Percentiles rank a stretch among this genome's conserved stretches.
phyloP scores from a whole-genome alignment of 345 rosid species.

The Brassica incana region DNA sequence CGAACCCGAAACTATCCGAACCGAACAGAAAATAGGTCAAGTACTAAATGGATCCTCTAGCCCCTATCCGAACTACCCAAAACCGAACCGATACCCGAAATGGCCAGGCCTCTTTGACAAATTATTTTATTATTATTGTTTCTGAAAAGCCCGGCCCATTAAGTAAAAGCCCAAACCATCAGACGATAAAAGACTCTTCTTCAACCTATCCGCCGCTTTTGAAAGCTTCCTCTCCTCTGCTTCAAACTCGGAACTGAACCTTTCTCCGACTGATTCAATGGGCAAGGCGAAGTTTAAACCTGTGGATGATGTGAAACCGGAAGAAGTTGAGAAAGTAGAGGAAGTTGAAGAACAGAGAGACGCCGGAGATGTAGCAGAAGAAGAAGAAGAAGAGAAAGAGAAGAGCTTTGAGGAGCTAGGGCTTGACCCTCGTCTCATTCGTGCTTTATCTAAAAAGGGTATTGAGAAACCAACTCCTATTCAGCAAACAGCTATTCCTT shows the following conservation, averaged over 20 bases:
- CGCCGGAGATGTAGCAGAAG: constrained; percentile 20
- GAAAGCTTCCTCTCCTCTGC: not conserved
- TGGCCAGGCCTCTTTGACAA: not conserved
- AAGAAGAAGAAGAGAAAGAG: constrained; percentile 41
- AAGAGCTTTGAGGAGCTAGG: constrained; percentile 82
- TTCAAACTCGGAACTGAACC: not conserved
- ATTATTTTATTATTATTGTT: not conserved
- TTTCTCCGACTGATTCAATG: constrained; percentile 20
- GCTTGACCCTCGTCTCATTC: constrained; percentile 71
- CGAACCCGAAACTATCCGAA: no score
- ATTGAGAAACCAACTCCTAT: constrained; percentile 75
- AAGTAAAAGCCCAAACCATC: constrained; percentile 12
- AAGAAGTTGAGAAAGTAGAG: no score
- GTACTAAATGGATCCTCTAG: no score
- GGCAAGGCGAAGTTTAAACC: constrained; percentile 14
- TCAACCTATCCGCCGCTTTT: constrained; percentile 8
- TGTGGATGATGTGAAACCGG: constrained; percentile 25
- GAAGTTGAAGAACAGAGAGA: constrained; percentile 30
- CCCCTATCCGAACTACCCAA: no score
- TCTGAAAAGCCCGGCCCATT: not conserved
- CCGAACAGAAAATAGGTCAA: no score
- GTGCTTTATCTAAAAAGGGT: constrained; percentile 71
- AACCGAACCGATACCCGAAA: no score
- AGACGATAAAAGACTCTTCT: not conserved
- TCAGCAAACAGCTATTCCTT: constrained; percentile 66